phyloP scores from a whole-genome alignment of 257 asterid genomes.

The Ehretia macrophylla region DNA sequence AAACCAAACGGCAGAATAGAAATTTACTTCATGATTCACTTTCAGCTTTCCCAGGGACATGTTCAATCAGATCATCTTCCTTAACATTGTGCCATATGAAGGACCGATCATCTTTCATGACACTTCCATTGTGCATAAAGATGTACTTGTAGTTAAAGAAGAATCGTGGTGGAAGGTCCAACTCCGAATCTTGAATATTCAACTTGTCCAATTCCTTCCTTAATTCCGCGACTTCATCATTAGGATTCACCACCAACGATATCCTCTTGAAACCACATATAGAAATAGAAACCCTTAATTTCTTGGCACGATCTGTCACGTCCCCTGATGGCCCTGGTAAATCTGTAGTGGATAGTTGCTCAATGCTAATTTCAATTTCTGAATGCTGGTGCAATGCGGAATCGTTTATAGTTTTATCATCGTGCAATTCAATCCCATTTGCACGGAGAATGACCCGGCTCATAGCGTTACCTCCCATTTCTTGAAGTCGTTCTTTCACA shows the following conservation, averaged over 20 bases:
- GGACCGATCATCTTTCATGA: slow-evolving; percentile 65
- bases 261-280: slow-evolving; percentile 32
- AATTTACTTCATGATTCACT: too few relatives aligned
- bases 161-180: slow-evolving; percentile 47
- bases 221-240: slow-evolving; percentile 45
- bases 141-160: too few relatives aligned
- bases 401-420: too few relatives aligned
- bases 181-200: slow-evolving; percentile 23
- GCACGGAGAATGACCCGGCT: too few relatives aligned
- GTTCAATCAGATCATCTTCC: slow-evolving; percentile 58
- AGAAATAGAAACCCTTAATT: slow-evolving; percentile 28
- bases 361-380: too few relatives aligned
- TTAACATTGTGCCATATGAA: slow-evolving; percentile 64
- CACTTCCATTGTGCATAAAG: slow-evolving; percentile 50
- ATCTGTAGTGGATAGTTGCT: too few relatives aligned
- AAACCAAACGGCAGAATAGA: too few relatives aligned
- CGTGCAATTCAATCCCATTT: too few relatives aligned
- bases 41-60: slow-evolving; percentile 53
- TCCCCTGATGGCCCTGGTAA: too few relatives aligned
- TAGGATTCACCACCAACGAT: slow-evolving; percentile 36
- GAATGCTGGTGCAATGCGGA: too few relatives aligned
- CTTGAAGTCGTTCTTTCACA: slow-evolving; percentile 47
- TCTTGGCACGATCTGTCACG: slow-evolving; percentile 9
- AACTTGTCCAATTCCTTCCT: slow-evolving; percentile 37
- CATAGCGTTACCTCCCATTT: slow-evolving; percentile 30